A percentile compares a stretch with the other conserved stretches of the same genome.
These are phyloP conservation scores for Zoysia matrella DNA, from an alignment of 202 grass and related monocot species.

Conservation along the genomic window DNA sequence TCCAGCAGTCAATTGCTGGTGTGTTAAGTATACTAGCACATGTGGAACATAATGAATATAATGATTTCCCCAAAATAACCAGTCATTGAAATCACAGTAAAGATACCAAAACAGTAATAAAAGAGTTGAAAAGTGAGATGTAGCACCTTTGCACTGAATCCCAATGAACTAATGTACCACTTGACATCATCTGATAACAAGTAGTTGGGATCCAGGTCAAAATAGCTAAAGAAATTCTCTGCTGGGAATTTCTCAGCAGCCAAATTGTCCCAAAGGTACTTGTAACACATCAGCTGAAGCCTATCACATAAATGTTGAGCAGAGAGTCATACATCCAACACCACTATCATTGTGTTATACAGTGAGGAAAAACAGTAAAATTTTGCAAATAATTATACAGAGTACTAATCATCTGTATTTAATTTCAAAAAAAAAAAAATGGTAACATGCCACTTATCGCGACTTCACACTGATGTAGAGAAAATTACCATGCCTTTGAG, in stretches of 20 bases:
- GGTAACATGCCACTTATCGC: background rate
- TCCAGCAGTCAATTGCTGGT: constrained; percentile 10
- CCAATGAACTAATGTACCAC: constrained; percentile 62
- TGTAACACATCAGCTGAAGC: constrained; percentile 98
- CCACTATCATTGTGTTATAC: background rate
- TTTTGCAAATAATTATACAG: background rate
- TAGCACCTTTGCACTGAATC: constrained; percentile 73
- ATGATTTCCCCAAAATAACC: constrained; percentile 17
- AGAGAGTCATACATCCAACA: constrained; percentile 16
- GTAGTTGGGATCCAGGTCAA: constrained; percentile 66
- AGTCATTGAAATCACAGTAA: constrained; percentile 19
- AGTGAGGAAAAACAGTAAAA: constrained; percentile 20
- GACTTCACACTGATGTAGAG: background rate
- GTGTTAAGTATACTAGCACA: background rate
- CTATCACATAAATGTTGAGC: constrained; percentile 51
- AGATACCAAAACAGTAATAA: background rate
- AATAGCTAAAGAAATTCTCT: constrained; percentile 39
- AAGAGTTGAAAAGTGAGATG: constrained; percentile 26
- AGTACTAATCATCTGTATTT: constrained; percentile 10
- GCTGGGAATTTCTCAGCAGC: constrained; percentile 54
- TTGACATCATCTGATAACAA: constrained; percentile 70
- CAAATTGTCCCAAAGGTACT: constrained; percentile 85
- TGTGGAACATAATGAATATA: background rate
- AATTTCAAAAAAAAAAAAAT: background rate
- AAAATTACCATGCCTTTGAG: background rate